These are phyloP conservation scores for Alternaria panax DNA, from an alignment of 2,329 filamentous ascomycete species.

Conservation along the genomic window DNA sequence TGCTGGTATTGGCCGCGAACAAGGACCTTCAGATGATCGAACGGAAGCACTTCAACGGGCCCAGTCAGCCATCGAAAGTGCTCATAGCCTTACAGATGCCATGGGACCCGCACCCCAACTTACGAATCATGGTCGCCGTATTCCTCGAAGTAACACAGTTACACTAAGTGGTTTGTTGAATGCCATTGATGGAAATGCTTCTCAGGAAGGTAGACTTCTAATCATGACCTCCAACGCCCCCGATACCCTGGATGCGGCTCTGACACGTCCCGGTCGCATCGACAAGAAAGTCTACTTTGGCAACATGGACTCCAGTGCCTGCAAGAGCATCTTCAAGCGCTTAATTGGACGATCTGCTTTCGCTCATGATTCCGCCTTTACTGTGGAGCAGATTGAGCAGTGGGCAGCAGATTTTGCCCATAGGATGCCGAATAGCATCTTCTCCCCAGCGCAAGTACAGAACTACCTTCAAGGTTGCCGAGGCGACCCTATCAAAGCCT, in stretches of 20 bases:
- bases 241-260: conserved; percentile 73
- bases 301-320: conserved; percentile 29
- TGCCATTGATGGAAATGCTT: conserved; percentile 81
- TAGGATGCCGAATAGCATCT: conserved; percentile 35
- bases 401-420: conserved; percentile 36
- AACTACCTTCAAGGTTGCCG: conserved; percentile 40
- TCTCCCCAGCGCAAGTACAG: conserved; percentile 45
- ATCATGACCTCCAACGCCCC: conserved; percentile 85
- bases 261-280: conserved; percentile 75
- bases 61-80: not conserved
- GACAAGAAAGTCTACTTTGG: conserved; percentile 80
- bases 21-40: not conserved
- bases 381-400: conserved; percentile 28
- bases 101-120: not conserved
- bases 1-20: conserved; percentile 40
- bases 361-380: conserved; percentile 26
- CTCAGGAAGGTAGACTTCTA: conserved; percentile 77
- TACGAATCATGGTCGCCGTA: not conserved
- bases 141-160: conserved; percentile 37
- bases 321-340: conserved; percentile 40
- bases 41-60: not conserved
- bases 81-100: not conserved
- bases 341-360: conserved; percentile 37
- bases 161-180: conserved; percentile 76
- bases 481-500: conserved; percentile 32